Evolutionary conservation across 306 rosid genomes (phyloP).

Genomic region (Citrullus colocynthis): DNA sequence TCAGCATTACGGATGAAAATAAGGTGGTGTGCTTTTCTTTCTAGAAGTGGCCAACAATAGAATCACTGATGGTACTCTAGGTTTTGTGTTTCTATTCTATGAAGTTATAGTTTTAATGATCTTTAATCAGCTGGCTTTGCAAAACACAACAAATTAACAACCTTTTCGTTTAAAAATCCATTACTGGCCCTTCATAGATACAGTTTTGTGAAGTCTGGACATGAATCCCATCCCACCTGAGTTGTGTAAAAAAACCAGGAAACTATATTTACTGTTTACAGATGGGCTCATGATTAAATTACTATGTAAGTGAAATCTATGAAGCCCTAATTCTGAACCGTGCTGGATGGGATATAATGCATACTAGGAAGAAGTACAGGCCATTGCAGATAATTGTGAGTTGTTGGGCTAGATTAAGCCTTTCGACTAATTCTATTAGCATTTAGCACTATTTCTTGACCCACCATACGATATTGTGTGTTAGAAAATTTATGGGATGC

Average conservation of each 20-base stretch:
- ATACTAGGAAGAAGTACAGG: neutral
- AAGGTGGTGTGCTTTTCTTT: neutral
- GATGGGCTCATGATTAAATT: neutral
- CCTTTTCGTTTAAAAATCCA: neutral
- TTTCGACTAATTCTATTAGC: neutral
- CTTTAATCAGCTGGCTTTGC: neutral
- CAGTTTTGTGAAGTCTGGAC: neutral
- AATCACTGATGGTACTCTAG: neutral
- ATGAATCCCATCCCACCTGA: neutral
- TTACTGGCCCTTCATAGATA: neutral
- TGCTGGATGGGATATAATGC: neutral
- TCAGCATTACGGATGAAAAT: neutral
- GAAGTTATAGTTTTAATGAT: neutral
- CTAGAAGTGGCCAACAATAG: neutral
- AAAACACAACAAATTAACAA: neutral
- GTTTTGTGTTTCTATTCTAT: neutral
- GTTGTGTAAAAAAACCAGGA: neutral
- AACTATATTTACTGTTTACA: neutral
- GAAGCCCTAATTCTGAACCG: neutral
- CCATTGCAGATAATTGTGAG: neutral
- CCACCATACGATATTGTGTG: neutral
- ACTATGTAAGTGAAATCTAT: neutral
- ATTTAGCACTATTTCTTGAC: neutral
- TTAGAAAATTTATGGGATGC: neutral
- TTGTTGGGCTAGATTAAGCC: neutral